A percentile compares a stretch with the other conserved stretches of the same genome.
Evolutionary conservation across 2,329 filamentous ascomycete genomes (phyloP).

Genomic region (Furcasterigmium furcatum): DNA sequence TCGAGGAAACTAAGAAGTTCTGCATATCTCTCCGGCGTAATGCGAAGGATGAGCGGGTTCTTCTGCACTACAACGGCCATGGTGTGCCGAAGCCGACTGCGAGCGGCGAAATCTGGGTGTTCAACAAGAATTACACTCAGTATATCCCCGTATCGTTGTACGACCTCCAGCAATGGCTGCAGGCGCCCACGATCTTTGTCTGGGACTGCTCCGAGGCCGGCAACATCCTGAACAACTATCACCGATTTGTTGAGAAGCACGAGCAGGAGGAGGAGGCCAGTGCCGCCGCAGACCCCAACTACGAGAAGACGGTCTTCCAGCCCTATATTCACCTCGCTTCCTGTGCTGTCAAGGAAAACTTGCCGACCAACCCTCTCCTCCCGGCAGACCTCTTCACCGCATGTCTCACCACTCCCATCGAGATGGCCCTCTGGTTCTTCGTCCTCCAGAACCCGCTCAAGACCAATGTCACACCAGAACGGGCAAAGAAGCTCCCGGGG

Average conservation of each 20-base stretch:
- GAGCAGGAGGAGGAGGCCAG: conserved; percentile 82
- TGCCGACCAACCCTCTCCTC: conserved; percentile 90
- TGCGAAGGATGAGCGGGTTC: conserved; percentile 89
- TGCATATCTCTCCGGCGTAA: conserved; percentile 86
- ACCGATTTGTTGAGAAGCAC: conserved; percentile 92
- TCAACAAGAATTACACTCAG: conserved; percentile 98
- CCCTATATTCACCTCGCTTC: conserved; percentile 87
- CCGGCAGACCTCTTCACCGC: conserved; percentile 95
- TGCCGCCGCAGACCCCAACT: conserved; percentile 73
- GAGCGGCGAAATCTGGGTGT: conserved; percentile 98
- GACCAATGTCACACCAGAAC: conserved; percentile 69
- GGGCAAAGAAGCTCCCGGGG: conserved; percentile 86
- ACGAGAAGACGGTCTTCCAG: conserved; percentile 69
- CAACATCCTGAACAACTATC: conserved; percentile 93
- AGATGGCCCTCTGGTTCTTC: conserved; percentile 96
- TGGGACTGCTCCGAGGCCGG: conserved; percentile 98
- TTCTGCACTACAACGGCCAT: conserved; percentile 99
- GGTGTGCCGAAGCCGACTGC: conserved; percentile 93
- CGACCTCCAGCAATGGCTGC: conserved; percentile 92
- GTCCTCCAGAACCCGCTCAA: conserved; percentile 83
- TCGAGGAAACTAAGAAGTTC: conserved; percentile 97
- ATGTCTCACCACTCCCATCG: conserved; percentile 93
- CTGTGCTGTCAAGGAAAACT: conserved; percentile 84
- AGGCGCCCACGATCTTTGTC: conserved; percentile 92
- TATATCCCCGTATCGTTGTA: conserved; percentile 97